Evolutionary conservation across 2,329 filamentous ascomycete species (phyloP), one percentile per base, ranked within the genome.

Genomic region (Pseudocercospora ulei): DNA sequence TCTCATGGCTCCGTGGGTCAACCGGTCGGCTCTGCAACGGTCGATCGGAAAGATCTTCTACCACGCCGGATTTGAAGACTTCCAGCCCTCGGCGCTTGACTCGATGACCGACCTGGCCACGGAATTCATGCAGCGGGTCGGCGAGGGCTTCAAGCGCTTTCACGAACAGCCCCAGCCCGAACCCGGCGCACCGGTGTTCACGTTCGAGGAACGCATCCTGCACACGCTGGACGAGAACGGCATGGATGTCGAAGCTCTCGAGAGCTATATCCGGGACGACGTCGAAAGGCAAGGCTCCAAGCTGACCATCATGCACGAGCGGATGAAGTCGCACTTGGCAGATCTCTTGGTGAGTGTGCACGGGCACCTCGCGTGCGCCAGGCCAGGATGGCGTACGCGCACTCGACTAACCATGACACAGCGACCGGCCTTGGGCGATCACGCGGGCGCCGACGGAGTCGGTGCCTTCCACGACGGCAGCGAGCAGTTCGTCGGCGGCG

Each of bases 11-110:
- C 75, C 81, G 6, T 80, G 81, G 61, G 75, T 85, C 19, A 92
- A 83, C 59, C 79, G 84, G 50, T 77, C 83, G 35, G 84, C 87
- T 1, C 64, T 98, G 50, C 86, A 93, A 61, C 79, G 90, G 41
- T 90, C 87, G 7, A 82, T 96, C 11, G 87, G 82, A 41, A 93
- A 96, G 62, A 77, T 98, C 29, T 88, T 95, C 55, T 98, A 95
- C 57, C 85, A 94, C 58, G 82, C 86, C 25, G 90, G 90, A 0
- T 98, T 96, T 49, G 90, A 98, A 62, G 90, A 98, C 58, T 83
- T 92, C 47, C 90, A 98, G 58, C 90, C 90, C 8, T 93, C 87
- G 25, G 88, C 90, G 17, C 68, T 98, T 18, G 90, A 98, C 51
- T 75, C 83, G 0, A 76, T 93, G 23, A 94, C 90, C 0, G 86